Evolutionary conservation across 2,329 filamentous ascomycete genomes (phyloP), one percentile per base, ranked within the genome.

Genomic region (Rutstroemia sp.): DNA sequence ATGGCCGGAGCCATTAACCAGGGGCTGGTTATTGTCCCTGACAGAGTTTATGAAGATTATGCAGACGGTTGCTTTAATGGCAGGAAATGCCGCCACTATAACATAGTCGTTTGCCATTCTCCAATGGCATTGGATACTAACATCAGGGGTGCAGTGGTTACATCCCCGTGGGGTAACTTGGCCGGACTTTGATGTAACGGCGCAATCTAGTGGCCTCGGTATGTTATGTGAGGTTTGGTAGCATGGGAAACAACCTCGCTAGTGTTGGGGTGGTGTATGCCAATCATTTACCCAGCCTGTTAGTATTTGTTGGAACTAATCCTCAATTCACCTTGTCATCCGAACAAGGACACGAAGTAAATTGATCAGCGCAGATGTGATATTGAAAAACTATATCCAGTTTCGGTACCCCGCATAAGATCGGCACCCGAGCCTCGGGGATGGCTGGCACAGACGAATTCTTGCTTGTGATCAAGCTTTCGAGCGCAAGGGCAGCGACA

Each of bases 351-450:
- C 39, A 42, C 39, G 19, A 8, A 42, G 19, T n/a, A 17, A 42
- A 42, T 42, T 19, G 19, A 34, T 34, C 4, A 14, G 30, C 10
- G 12, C 30, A 34, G 4, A 34, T 34, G 30, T 34, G 16, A 42
- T 8, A 42, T 42, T 42, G 39, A 17, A 42, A 19, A 42, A 14
- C 5, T 14, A 16, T 19, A 48, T 10, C 23, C 25, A 27, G 7
- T 12, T 21, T 38, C 10, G 12, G 36, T 48, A 54, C 51, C 44
- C 51, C 51, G 51, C 51, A 48, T 48, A 27, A 48, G 39, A 42
- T 42, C 39, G 39, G 39, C 39, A 19, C 9, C 39, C 19, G 44
- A 54, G 30, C 44, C 44, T 54, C 51, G 44, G 51, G 44, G 34
- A 14, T 21, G 6, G 46, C 16, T 19, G 38, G 19, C 34, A 21